Conservation (phyloP, 305 asterid genomes). For the Rubia peregrina region DNA sequence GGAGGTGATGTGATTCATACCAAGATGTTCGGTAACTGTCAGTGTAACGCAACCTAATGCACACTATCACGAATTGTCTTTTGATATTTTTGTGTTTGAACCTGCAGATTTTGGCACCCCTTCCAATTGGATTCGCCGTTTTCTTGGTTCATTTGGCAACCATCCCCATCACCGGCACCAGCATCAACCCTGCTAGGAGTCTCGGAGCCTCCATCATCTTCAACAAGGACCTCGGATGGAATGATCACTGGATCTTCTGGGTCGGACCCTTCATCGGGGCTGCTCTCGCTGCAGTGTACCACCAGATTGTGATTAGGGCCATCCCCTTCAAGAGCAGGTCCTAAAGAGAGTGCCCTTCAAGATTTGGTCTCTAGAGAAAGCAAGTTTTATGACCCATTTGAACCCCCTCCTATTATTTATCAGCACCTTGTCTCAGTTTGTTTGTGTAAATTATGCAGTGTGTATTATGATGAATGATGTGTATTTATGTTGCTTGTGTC, state of each 20-base stretch:
- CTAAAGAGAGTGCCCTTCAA: constrained; percentile 17
- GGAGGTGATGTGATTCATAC: background rate
- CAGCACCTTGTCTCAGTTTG: background rate
- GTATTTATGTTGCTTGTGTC: background rate
- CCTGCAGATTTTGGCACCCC: constrained; percentile 82
- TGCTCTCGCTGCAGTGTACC: constrained; percentile 44
- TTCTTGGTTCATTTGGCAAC: constrained; percentile 91
- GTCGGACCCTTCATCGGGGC: constrained; percentile 59
- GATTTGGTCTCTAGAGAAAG: no score
- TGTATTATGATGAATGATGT: background rate
- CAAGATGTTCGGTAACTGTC: background rate
- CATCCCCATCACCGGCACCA: constrained; percentile 90
- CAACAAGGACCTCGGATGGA: constrained; percentile 64
- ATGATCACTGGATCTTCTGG: constrained; percentile 69
- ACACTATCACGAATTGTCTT: no score
- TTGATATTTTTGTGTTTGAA: no score
- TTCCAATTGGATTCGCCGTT: constrained; percentile 87
- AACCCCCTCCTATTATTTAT: background rate
- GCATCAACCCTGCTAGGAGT: constrained; percentile 94
- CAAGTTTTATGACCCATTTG: no score
- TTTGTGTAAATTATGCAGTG: constrained; percentile 1
- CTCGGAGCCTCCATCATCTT: constrained; percentile 82
- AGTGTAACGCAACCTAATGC: no score
- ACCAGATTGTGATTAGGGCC: constrained; percentile 46
- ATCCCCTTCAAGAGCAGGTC: constrained; percentile 49